These are phyloP conservation scores for Fraxinus greggii DNA, from an alignment of 305 asterid genomes.

Conservation along the genomic window DNA sequence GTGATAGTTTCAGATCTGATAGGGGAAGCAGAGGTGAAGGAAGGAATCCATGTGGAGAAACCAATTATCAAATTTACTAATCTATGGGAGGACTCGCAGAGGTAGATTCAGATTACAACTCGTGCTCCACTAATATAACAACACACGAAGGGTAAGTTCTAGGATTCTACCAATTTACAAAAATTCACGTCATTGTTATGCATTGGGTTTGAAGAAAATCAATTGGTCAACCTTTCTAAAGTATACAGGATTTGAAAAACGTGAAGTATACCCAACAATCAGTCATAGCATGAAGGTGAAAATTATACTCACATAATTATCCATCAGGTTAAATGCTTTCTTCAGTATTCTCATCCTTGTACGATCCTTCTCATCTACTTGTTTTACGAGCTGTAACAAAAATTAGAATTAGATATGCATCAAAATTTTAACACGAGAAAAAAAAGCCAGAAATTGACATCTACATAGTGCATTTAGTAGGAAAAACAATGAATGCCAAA, in stretches of 20 bases:
- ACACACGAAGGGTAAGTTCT: background rate
- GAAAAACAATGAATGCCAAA: background rate
- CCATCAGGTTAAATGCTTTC: slow-evolving; percentile 81
- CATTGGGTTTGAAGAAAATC: slow-evolving; percentile 13
- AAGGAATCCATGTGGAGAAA: background rate
- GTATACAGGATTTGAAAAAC: background rate
- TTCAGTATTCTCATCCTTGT: slow-evolving; percentile 65
- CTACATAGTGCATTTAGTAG: background rate
- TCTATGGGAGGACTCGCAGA: background rate
- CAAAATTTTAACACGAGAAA: background rate
- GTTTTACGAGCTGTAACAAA: slow-evolving; percentile 75
- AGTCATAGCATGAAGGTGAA: slow-evolving; percentile 1
- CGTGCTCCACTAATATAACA: background rate
- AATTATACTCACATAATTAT: slow-evolving; percentile 57
- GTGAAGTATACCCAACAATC: background rate
- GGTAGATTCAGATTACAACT: background rate
- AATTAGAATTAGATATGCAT: slow-evolving; percentile 17
- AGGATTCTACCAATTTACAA: slow-evolving; percentile 18
- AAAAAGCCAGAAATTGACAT: background rate
- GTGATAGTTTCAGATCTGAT: background rate
- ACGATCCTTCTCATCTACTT: slow-evolving; percentile 79
- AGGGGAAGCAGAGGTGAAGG: background rate
- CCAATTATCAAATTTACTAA: background rate
- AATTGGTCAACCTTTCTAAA: slow-evolving; percentile 11
- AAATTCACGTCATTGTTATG: background rate